Percentiles rank a stretch among this genome's conserved stretches.
Conservation (phyloP, 257 asterid genomes). For the Verbascum thapsus region DNA sequence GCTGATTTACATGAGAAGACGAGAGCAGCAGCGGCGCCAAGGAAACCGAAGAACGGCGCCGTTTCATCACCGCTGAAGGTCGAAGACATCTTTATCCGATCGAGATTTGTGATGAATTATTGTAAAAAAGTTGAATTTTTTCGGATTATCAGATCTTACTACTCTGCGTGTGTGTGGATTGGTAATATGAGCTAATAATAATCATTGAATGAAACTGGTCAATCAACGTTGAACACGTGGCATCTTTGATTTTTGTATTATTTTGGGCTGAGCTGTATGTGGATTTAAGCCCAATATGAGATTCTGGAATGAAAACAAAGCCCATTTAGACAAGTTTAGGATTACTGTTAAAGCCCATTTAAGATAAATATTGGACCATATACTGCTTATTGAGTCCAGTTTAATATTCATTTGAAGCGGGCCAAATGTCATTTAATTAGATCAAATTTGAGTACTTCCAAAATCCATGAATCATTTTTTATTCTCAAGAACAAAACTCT, state of each 20-base stretch:
- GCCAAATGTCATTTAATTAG: too few relatives aligned
- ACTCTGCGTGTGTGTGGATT: slow-evolving; percentile 27
- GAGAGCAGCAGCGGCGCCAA: slow-evolving; percentile 71
- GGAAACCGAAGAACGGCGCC: slow-evolving; percentile 75
- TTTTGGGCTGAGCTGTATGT: slow-evolving; percentile 11
- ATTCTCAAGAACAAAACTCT: too few relatives aligned
- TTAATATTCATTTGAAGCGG: too few relatives aligned
- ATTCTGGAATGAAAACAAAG: background rate
- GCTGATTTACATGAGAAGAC: slow-evolving; percentile 55
- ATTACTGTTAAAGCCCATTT: too few relatives aligned
- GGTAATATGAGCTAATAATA: slow-evolving; percentile 14
- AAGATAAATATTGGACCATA: too few relatives aligned
- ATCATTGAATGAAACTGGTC: slow-evolving; percentile 29
- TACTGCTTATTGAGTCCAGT: too few relatives aligned
- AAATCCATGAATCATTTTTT: too few relatives aligned
- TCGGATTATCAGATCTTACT: slow-evolving; percentile 33
- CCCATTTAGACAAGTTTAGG: background rate
- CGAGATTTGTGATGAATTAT: slow-evolving; percentile 15
- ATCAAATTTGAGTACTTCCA: too few relatives aligned
- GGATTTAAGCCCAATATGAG: slow-evolving; percentile 5
- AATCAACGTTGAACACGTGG: slow-evolving; percentile 37
- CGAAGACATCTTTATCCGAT: slow-evolving; percentile 45
- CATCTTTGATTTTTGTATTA: slow-evolving; percentile 13
- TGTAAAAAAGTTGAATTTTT: slow-evolving; percentile 18
- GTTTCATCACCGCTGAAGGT: slow-evolving; percentile 71